Evolutionary conservation across 345 rosid species (phyloP).

Genomic region (Geranium rotundifolium): DNA sequence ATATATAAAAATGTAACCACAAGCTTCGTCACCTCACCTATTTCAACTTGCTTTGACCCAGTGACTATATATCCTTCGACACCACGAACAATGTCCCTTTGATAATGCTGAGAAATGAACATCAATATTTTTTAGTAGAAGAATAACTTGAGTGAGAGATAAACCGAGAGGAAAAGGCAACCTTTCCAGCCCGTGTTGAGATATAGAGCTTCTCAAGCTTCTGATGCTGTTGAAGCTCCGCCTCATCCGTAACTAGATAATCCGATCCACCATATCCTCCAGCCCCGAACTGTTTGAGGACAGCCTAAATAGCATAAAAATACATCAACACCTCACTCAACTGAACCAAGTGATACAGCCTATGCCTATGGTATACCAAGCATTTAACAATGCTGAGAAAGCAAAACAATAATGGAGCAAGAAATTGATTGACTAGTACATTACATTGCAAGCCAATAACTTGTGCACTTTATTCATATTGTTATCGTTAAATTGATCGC

Average conservation of each 20-base stretch:
- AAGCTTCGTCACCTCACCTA: constrained; percentile 34
- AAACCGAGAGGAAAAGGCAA: constrained; percentile 11
- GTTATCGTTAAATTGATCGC: too few relatives aligned
- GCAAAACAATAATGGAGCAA: too few relatives aligned
- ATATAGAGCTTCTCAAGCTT: constrained; percentile 83
- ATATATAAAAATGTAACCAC: too few relatives aligned
- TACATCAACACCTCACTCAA: too few relatives aligned
- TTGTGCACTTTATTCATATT: too few relatives aligned
- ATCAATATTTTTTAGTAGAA: constrained; percentile 6
- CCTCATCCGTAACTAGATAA: constrained; percentile 52
- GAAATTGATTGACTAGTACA: too few relatives aligned
- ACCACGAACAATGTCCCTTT: constrained; percentile 88
- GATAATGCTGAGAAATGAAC: constrained; percentile 54
- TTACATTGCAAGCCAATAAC: too few relatives aligned
- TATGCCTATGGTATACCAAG: too few relatives aligned
- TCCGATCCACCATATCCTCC: constrained; percentile 85
- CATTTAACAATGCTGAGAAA: too few relatives aligned
- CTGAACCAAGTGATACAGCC: too few relatives aligned
- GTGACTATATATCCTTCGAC: constrained; percentile 77
- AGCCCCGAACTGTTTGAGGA: constrained; percentile 79
- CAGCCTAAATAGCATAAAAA: constrained; percentile 40
- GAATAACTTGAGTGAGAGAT: not conserved
- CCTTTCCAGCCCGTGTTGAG: constrained; percentile 90
- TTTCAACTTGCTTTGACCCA: constrained; percentile 88
- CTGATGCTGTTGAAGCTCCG: constrained; percentile 69